These are phyloP conservation scores for Naegleria fowleri DNA, from an alignment of 208 protist species.

Conservation along the genomic window DNA sequence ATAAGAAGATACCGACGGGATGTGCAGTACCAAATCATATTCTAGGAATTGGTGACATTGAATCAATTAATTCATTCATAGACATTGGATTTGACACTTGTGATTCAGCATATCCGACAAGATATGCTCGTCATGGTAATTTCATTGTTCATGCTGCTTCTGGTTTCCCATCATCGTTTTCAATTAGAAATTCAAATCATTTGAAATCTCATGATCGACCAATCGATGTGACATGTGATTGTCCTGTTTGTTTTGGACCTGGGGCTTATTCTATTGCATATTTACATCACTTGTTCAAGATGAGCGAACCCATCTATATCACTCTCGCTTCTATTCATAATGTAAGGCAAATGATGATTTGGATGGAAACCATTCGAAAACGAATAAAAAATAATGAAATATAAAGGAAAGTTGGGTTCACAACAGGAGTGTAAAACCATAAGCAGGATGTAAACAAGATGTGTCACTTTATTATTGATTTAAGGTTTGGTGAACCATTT, in stretches of 20 bases:
- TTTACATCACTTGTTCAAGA: conserved; percentile 31
- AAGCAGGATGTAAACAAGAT: too few relatives aligned
- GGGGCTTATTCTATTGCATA: not conserved
- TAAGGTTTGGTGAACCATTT: too few relatives aligned
- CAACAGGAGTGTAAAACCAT: too few relatives aligned
- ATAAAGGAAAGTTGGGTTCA: too few relatives aligned
- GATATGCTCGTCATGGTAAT: conserved; percentile 18
- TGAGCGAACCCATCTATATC: not conserved
- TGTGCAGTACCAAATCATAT: conserved; percentile 22
- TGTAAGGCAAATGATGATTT: not conserved
- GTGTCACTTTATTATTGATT: too few relatives aligned
- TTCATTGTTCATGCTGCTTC: not conserved
- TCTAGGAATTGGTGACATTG: conserved; percentile 23
- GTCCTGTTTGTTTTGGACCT: not conserved
- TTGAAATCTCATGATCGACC: not conserved
- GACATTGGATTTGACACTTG: conserved; percentile 14
- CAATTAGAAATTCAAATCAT: not conserved
- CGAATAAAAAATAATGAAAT: conserved; percentile 24
- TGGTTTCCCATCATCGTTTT: not conserved
- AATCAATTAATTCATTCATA: not conserved
- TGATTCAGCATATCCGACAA: conserved; percentile 29
- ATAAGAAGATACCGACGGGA: not conserved
- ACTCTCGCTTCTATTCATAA: conserved; percentile 29
- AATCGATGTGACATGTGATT: conserved; percentile 15
- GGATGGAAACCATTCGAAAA: not conserved